Conservation (phyloP, 1,284 basidiomycete genomes). For the Testicularia cyperi region DNA sequence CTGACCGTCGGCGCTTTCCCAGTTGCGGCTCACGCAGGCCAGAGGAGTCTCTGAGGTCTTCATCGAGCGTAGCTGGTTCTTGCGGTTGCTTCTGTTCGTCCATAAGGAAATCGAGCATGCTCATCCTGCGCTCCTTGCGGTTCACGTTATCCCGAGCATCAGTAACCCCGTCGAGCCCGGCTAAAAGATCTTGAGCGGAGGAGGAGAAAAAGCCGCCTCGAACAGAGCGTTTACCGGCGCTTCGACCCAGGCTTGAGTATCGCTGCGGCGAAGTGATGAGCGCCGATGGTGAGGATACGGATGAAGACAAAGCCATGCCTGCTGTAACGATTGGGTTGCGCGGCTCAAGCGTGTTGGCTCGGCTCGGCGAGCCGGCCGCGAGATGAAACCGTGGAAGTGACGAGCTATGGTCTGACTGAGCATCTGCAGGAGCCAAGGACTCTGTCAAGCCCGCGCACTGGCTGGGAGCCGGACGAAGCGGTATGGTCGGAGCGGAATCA, state of each 20-base stretch:
- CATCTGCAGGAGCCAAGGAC: no score
- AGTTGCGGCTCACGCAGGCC: neutral
- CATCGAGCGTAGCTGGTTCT: neutral
- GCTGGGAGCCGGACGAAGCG: no score
- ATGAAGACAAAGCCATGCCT: neutral
- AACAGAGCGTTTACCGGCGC: neutral
- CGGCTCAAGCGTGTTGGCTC: neutral
- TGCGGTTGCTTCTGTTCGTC: slow-evolving; percentile 1
- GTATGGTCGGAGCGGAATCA: no score
- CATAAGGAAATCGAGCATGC: slow-evolving; percentile 38
- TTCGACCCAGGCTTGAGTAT: neutral
- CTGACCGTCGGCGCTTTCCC: neutral
- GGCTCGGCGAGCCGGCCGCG: no score
- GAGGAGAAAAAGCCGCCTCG: neutral
- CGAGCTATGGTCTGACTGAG: no score
- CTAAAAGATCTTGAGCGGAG: slow-evolving; percentile 15
- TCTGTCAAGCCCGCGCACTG: no score
- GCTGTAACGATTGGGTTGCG: neutral
- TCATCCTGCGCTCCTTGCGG: slow-evolving; percentile 22
- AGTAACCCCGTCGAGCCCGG: slow-evolving; percentile 13
- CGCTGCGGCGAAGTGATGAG: neutral
- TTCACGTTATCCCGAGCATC: neutral
- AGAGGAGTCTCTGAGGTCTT: neutral
- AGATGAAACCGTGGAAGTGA: no score
- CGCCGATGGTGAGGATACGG: neutral